Percentiles rank a stretch among this genome's conserved stretches.
phyloP scores from a whole-genome alignment of 176 grass and related monocot genomes.

The Paspalum vaginatum region DNA sequence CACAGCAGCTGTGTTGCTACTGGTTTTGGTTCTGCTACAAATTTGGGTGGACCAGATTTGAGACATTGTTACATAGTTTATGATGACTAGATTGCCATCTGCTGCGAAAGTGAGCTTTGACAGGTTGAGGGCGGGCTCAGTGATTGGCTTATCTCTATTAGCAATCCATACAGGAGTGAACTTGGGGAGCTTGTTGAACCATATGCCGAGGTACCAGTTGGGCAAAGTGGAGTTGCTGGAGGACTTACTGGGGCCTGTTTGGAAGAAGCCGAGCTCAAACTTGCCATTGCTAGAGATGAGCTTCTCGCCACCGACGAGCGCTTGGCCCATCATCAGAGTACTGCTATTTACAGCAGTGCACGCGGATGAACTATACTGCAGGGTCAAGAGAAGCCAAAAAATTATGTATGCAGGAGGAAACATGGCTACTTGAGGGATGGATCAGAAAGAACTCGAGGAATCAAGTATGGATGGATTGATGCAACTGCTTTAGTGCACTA shows the following conservation, averaged over 20 bases:
- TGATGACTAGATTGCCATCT: background rate
- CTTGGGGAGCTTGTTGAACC: conserved; percentile 45
- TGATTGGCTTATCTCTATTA: conserved; percentile 43
- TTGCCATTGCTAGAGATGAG: conserved; percentile 36
- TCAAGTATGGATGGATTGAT: no score
- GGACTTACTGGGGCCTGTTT: conserved; percentile 16
- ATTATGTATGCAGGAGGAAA: no score
- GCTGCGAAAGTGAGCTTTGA: background rate
- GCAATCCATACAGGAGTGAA: conserved; percentile 48
- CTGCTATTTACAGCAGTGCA: background rate
- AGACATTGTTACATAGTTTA: conserved; percentile 7
- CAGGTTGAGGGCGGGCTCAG: background rate
- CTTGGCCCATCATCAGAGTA: background rate
- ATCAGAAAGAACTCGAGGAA: no score
- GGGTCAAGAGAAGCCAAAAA: no score
- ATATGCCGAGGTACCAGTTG: conserved; percentile 55
- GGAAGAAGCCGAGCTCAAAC: conserved; percentile 52
- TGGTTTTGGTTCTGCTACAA: background rate
- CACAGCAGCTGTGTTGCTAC: background rate
- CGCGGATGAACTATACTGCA: background rate
- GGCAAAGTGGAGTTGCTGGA: background rate
- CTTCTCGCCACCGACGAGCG: background rate
- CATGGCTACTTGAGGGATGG: no score
- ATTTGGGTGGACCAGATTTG: background rate
- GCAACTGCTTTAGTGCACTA: no score